phyloP scores from a whole-genome alignment of 2,329 filamentous ascomycete genomes.

The Fusarium paranaense region DNA sequence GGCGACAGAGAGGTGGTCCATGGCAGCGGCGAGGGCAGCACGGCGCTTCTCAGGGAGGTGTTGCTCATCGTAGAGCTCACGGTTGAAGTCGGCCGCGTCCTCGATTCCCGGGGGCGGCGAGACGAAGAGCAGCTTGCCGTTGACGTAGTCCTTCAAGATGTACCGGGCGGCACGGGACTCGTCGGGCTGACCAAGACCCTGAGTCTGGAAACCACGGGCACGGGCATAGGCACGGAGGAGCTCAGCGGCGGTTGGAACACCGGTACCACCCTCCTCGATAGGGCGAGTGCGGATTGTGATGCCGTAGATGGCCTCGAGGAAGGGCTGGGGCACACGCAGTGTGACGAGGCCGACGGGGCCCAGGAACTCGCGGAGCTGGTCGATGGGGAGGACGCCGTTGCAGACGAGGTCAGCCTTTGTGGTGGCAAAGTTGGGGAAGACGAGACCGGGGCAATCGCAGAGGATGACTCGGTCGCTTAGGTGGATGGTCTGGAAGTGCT shows the following conservation, averaged over 20 bases:
- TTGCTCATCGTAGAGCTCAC: constrained; percentile 84
- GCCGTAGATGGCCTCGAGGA: constrained; percentile 93
- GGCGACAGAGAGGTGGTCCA: constrained; percentile 59
- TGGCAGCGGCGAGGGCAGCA: constrained; percentile 67
- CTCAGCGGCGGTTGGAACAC: constrained; percentile 85
- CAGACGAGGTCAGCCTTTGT: constrained; percentile 97
- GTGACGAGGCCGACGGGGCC: constrained; percentile 88
- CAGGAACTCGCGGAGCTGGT: constrained; percentile 92
- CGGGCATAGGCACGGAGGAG: constrained; percentile 86
- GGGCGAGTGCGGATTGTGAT: constrained; percentile 87
- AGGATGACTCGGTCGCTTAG: constrained; percentile 89
- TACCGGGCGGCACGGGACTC: constrained; percentile 91
- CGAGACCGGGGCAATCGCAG: constrained; percentile 97
- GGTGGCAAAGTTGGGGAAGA: constrained; percentile 97
- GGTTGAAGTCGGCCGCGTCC: constrained; percentile 84
- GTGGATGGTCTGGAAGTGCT: constrained; percentile 99
- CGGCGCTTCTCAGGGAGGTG: constrained; percentile 87
- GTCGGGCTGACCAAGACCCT: constrained; percentile 90
- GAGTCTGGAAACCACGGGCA: constrained; percentile 90
- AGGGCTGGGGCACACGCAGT: constrained; percentile 84
- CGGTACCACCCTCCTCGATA: constrained; percentile 91
- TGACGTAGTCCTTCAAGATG: constrained; percentile 97
- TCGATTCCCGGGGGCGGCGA: constrained; percentile 83
- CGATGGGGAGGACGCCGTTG: constrained; percentile 94
- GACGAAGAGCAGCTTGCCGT: constrained; percentile 92